Evolutionary conservation across 1,284 basidiomycete genomes (phyloP), one percentile per base, ranked within the genome.

Genomic region (Austropuccinia psidii): DNA sequence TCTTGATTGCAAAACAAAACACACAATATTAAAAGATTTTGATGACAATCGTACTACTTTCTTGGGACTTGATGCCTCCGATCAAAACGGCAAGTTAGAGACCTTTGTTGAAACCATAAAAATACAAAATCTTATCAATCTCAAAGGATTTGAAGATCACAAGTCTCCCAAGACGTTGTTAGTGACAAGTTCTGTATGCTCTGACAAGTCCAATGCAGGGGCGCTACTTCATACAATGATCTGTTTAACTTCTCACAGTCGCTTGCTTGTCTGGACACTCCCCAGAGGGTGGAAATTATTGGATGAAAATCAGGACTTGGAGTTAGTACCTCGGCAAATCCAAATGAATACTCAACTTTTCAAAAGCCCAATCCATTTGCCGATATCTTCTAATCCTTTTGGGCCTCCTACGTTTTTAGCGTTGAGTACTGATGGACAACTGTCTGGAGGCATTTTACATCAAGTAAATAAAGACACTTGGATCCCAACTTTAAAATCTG

Each of bases 231-330:
- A 55, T 68, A 31, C 50, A 29, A 13, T 57, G 5, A 24, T 55
- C 9, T 55, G 52, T 27, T 33, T 68, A 8, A 68, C 11, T 29
- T 68, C 65, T 19, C 31, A 35, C 9, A 68, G 55, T 21, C 65
- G 65, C 49, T 31, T 68, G 37, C 49, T 68, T n/a, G 9, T 39
- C n/a, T 68, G 65, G 65, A 27, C 35, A 27, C 33, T 55, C 19
- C 21, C 52, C n/a, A n/a, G n/a, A n/a, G n/a, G n/a, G n/a, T n/a
- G n/a, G n/a, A n/a, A n/a, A n/a, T n/a, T n/a, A n/a, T n/a, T n/a
- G n/a, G n/a, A n/a, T n/a, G n/a, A n/a, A n/a, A n/a, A n/a, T 43
- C 35, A 35, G 24, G 50, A 27, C 17, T 55, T 31, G 33, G 21
- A 39, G 5, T 15, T 19, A n/a, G 29, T 21, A 24, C 43, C 37